Conservation (phyloP, 2,329 filamentous ascomycete species). For the Ascochyta lentis region DNA sequence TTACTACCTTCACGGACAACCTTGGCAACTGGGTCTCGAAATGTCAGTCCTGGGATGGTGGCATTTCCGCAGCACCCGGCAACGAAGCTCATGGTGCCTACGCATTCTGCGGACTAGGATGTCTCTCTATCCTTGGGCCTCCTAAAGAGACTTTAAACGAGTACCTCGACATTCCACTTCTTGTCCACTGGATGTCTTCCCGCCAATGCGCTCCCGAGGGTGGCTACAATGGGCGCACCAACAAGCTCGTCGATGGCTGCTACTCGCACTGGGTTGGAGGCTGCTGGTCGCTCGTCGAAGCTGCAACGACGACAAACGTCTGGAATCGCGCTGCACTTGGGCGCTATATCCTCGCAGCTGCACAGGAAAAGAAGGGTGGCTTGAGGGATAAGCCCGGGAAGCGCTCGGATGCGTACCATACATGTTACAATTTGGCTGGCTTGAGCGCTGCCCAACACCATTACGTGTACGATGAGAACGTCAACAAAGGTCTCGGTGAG, state of each 20-base stretch:
- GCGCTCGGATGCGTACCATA: slow-evolving; percentile 88
- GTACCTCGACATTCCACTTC: slow-evolving; percentile 77
- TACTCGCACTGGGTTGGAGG: slow-evolving; percentile 98
- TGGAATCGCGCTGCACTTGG: slow-evolving; percentile 86
- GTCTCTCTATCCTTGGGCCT: slow-evolving; percentile 82
- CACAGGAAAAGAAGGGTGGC: slow-evolving; percentile 80
- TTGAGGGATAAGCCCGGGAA: slow-evolving; percentile 93
- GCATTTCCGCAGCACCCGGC: slow-evolving; percentile 83
- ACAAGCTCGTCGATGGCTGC: slow-evolving; percentile 97
- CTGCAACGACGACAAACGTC: slow-evolving; percentile 63
- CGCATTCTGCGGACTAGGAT: slow-evolving; percentile 91
- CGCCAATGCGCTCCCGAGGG: slow-evolving; percentile 91
- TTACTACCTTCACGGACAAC: slow-evolving; percentile 71
- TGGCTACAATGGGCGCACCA: slow-evolving; percentile 90
- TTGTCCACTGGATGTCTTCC: slow-evolving; percentile 87
- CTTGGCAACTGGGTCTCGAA: slow-evolving; percentile 80
- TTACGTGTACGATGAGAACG: slow-evolving; percentile 55
- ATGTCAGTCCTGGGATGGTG: slow-evolving; percentile 97
- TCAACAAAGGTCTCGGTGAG: slow-evolving; percentile 38
- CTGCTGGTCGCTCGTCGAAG: slow-evolving; percentile 91
- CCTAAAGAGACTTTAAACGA: slow-evolving; percentile 76
- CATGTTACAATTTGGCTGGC: slow-evolving; percentile 87
- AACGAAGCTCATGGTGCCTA: slow-evolving; percentile 96
- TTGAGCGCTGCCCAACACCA: slow-evolving; percentile 80
- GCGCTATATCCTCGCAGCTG: slow-evolving; percentile 88